Evolutionary conservation across 805 yeast genomes (phyloP).

Genomic region (Wickerhamomyces silvicola): DNA sequence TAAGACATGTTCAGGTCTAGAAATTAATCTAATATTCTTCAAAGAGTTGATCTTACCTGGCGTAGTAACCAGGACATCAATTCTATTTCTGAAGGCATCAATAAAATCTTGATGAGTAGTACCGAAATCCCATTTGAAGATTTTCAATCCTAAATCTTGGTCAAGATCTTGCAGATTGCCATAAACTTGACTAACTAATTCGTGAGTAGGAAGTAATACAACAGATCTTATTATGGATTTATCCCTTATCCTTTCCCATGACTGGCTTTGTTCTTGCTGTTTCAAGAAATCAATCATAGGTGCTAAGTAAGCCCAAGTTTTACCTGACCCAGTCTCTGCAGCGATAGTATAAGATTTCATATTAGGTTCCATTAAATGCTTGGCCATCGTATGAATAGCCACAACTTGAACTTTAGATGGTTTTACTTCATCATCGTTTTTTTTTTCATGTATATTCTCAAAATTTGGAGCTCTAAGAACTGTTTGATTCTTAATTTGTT

Average conservation of each 20-base stretch:
- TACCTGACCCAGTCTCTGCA: slow-evolving; percentile 97
- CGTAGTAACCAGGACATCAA: slow-evolving; percentile 80
- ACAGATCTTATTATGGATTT: slow-evolving; percentile 57
- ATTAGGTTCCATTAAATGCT: slow-evolving; percentile 28
- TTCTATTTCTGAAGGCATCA: slow-evolving; percentile 40
- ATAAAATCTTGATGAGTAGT: slow-evolving; percentile 49
- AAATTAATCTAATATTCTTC: slow-evolving; percentile 27
- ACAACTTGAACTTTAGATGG: slow-evolving; percentile 85
- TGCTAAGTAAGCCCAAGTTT: slow-evolving; percentile 85
- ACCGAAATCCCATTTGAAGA: slow-evolving; percentile 58
- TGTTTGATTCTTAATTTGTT: slow-evolving; percentile 45
- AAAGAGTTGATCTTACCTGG: slow-evolving; percentile 61
- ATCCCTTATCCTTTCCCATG: slow-evolving; percentile 26
- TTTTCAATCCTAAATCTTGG: slow-evolving; percentile 33
- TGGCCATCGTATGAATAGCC: slow-evolving; percentile 41
- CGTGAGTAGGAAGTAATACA: slow-evolving; percentile 85
- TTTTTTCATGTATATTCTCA: slow-evolving; percentile 11
- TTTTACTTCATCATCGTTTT: slow-evolving; percentile 16
- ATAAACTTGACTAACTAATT: slow-evolving; percentile 75
- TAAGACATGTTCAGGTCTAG: slow-evolving; percentile 33
- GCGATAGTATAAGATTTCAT: slow-evolving; percentile 72
- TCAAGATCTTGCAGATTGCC: slow-evolving; percentile 29
- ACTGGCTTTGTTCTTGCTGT: slow-evolving; percentile 37
- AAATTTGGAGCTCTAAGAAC: slow-evolving; percentile 27
- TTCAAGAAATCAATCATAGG: slow-evolving; percentile 67